Conservation (phyloP, 768 basidiomycete species). For the Mycena alexandri region DNA sequence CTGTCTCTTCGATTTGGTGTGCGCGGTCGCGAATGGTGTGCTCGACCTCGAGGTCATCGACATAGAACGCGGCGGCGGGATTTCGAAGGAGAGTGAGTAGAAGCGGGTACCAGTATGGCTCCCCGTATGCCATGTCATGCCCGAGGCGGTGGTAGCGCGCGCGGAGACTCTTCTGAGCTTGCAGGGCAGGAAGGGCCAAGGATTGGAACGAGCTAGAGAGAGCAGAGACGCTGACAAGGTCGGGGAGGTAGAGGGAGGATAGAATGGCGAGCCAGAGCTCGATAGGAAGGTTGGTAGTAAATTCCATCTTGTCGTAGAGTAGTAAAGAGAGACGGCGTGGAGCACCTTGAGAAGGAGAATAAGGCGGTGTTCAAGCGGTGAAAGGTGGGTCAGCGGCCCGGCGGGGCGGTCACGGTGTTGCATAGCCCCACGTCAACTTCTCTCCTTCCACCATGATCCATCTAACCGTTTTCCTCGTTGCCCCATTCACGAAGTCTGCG, state of each 20-base stretch:
- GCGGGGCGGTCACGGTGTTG: too few relatives aligned
- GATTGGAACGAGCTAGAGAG: slow-evolving; percentile 2
- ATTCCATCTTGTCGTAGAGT: not conserved
- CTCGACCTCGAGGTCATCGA: slow-evolving; percentile 11
- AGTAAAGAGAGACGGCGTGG: too few relatives aligned
- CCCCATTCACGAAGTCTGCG: too few relatives aligned
- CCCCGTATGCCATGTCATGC: not conserved
- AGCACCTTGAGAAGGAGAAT: too few relatives aligned
- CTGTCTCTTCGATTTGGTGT: not conserved
- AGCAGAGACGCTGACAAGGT: slow-evolving; percentile 12
- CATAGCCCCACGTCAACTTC: too few relatives aligned
- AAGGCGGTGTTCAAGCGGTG: too few relatives aligned
- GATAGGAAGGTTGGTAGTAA: not conserved
- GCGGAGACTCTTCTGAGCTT: not conserved
- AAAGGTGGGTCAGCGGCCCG: too few relatives aligned
- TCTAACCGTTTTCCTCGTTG: too few relatives aligned
- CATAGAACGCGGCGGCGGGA: slow-evolving; percentile 3
- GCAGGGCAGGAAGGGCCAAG: not conserved
- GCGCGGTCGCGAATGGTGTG: not conserved
- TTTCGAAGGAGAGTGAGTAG: slow-evolving; percentile 13
- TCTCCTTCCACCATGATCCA: too few relatives aligned
- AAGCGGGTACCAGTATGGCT: slow-evolving; percentile 1
- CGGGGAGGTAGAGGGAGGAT: slow-evolving; percentile 5
- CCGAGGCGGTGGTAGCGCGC: slow-evolving; percentile 7
- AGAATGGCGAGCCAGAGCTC: slow-evolving; percentile 12